A percentile compares a stretch with the other conserved stretches of the same genome.
Evolutionary conservation across 768 basidiomycete species (phyloP).

Genomic region (Naganishia antarctica): DNA sequence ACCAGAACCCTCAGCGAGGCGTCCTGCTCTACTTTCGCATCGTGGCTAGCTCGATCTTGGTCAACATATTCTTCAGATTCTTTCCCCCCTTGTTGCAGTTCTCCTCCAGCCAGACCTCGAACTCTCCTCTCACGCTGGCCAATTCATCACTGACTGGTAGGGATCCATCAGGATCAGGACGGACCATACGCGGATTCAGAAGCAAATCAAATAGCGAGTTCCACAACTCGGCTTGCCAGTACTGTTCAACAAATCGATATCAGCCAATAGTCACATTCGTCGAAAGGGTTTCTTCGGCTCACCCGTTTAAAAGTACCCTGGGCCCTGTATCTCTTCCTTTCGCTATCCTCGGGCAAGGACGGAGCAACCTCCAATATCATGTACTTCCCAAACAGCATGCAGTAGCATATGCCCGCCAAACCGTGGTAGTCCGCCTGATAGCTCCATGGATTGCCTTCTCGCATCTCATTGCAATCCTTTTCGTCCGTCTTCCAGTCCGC

Average conservation of each 20-base stretch:
- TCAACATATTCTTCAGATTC: conserved; percentile 47
- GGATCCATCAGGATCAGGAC: conserved; percentile 55
- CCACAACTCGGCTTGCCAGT: conserved; percentile 92
- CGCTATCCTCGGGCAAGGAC: conserved; percentile 50
- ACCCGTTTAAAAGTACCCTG: conserved; percentile 42
- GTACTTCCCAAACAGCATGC: conserved; percentile 94
- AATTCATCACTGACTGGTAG: conserved; percentile 73
- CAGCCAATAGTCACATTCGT: not conserved
- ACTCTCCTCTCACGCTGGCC: conserved; percentile 62
- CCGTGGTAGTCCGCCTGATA: conserved; percentile 96
- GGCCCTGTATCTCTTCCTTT: conserved; percentile 33
- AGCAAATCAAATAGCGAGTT: conserved; percentile 72
- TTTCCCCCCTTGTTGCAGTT: conserved; percentile 70
- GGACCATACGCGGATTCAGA: conserved; percentile 70
- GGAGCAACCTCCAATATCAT: conserved; percentile 61
- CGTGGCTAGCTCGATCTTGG: conserved; percentile 23
- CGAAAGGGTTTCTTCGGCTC: conserved; percentile 23
- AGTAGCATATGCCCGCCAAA: conserved; percentile 88
- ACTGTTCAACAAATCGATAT: conserved; percentile 53
- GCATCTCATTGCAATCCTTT: conserved; percentile 86
- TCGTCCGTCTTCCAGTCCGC: conserved; percentile 86
- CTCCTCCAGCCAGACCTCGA: conserved; percentile 79
- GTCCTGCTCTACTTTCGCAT: conserved; percentile 18
- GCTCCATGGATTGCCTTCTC: conserved; percentile 78
- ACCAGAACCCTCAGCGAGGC: not conserved